Evolutionary conservation across 2,329 filamentous ascomycete species (phyloP).

Genomic region (Neofusicoccum ribis): DNA sequence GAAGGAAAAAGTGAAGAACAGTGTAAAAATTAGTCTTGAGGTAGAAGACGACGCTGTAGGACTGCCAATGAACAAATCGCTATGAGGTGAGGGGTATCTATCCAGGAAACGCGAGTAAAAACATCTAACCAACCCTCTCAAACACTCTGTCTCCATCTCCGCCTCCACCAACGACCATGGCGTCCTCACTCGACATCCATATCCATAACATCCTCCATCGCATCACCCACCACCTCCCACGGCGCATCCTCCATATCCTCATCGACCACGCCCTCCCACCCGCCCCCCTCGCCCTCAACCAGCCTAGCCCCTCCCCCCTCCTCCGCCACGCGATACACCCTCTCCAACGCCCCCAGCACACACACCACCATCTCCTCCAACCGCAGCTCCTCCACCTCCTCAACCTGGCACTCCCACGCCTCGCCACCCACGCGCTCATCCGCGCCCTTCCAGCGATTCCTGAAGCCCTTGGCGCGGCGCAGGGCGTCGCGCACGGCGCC

Average conservation of each 20-base stretch:
- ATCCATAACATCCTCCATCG: conserved; percentile 48
- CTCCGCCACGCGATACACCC: neutral
- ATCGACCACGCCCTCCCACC: neutral
- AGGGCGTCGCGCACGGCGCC: conserved; percentile 61
- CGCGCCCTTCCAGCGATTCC: conserved; percentile 72
- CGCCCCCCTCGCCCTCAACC: neutral
- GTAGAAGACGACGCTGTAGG: too few species aligned
- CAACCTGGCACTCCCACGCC: conserved; percentile 4
- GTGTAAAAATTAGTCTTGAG: too few species aligned
- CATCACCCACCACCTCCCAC: conserved; percentile 61
- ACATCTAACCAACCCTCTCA: neutral
- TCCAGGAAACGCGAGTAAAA: too few species aligned
- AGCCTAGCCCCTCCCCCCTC: neutral
- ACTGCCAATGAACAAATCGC: too few species aligned
- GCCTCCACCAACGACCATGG: too few species aligned
- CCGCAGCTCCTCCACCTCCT: conserved; percentile 3
- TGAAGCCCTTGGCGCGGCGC: conserved; percentile 65
- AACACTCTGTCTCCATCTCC: too few species aligned
- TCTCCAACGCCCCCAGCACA: conserved; percentile 19
- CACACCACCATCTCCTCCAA: conserved; percentile 7
- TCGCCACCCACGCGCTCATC: conserved; percentile 43
- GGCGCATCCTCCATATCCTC: conserved; percentile 41
- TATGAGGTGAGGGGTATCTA: too few species aligned
- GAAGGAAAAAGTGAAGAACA: too few species aligned
- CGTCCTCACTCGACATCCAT: conserved; percentile 2